A percentile compares a stretch with the other conserved stretches of the same genome.
Evolutionary conservation across 1,284 basidiomycete species (phyloP).

Genomic region (Papiliotrema laurentii): DNA sequence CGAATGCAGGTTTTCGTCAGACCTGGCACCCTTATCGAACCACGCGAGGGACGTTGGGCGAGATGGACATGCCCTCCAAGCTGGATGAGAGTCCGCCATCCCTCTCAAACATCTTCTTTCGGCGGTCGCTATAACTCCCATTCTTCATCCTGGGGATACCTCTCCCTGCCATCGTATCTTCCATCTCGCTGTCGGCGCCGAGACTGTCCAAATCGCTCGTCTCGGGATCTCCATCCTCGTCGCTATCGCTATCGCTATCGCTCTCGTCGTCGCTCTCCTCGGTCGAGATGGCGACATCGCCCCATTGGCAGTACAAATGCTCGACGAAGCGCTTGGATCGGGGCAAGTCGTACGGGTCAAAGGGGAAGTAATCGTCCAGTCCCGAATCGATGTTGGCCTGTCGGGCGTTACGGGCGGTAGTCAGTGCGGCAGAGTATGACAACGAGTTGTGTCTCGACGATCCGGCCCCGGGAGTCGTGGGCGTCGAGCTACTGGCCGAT

Average conservation of each 20-base stretch:
- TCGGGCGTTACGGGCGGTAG: slow-evolving; percentile 34
- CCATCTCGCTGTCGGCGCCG: not conserved
- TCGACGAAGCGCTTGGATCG: slow-evolving; percentile 51
- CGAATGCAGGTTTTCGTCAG: no score
- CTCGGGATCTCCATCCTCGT: slow-evolving; percentile 33
- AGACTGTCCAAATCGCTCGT: not conserved
- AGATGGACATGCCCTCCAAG: slow-evolving; percentile 44
- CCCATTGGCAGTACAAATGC: slow-evolving; percentile 55
- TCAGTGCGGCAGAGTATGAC: slow-evolving; percentile 16
- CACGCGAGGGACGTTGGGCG: slow-evolving; percentile 17
- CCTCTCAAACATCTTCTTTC: slow-evolving; percentile 13
- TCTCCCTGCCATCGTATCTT: not conserved
- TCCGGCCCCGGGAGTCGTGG: slow-evolving; percentile 7
- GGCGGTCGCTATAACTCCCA: slow-evolving; percentile 15
- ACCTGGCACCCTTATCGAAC: no score
- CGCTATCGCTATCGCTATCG: slow-evolving; percentile 47
- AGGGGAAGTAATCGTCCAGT: slow-evolving; percentile 94
- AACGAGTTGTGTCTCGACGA: slow-evolving; percentile 1
- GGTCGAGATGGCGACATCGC: slow-evolving; percentile 49
- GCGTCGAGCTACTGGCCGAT: slow-evolving; percentile 11
- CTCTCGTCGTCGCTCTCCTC: slow-evolving; percentile 41
- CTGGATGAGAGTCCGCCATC: slow-evolving; percentile 35
- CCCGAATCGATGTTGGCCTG: slow-evolving; percentile 58
- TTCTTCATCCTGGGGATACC: not conserved
- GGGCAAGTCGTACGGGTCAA: slow-evolving; percentile 92